Evolutionary conservation across 202 grass and related monocot genomes (phyloP).

Genomic region (Setaria viridis): DNA sequence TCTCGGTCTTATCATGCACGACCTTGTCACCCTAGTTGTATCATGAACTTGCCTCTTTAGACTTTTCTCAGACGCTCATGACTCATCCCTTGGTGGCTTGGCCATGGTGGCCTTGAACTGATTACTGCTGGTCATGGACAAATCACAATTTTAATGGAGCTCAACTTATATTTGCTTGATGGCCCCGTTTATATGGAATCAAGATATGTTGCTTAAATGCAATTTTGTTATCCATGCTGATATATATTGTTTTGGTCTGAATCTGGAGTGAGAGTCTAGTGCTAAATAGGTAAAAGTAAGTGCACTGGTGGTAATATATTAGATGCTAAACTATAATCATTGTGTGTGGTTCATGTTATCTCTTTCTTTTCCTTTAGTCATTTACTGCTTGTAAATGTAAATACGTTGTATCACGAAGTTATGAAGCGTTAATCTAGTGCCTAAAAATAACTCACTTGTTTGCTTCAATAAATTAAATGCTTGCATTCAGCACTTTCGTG

Average conservation of each 20-base stretch:
- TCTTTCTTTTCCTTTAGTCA: not conserved
- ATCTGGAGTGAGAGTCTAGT: not conserved
- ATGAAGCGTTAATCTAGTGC: not conserved
- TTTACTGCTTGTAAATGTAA: not conserved
- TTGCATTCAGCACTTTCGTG: slow-evolving; percentile 1
- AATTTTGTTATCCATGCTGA: not conserved
- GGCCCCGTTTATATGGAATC: not conserved
- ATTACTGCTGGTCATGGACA: not conserved
- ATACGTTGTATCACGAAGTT: slow-evolving; percentile 17
- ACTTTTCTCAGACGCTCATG: not conserved
- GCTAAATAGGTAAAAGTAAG: not conserved
- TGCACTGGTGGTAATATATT: not conserved
- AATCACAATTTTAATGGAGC: not conserved
- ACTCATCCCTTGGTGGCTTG: not conserved
- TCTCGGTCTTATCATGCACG: not conserved
- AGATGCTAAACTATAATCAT: not conserved
- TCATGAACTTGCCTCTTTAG: not conserved
- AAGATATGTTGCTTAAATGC: not conserved
- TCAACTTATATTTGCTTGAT: not conserved
- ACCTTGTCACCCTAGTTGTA: not conserved
- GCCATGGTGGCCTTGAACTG: not conserved
- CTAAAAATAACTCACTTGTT: not conserved
- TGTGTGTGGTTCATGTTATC: not conserved
- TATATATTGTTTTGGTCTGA: not conserved
- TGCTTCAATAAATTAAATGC: slow-evolving; percentile 20